Evolutionary conservation across 1,139 yeast genomes (phyloP), one percentile per base, ranked within the genome.

Genomic region (Kluyveromyces sp.): DNA sequence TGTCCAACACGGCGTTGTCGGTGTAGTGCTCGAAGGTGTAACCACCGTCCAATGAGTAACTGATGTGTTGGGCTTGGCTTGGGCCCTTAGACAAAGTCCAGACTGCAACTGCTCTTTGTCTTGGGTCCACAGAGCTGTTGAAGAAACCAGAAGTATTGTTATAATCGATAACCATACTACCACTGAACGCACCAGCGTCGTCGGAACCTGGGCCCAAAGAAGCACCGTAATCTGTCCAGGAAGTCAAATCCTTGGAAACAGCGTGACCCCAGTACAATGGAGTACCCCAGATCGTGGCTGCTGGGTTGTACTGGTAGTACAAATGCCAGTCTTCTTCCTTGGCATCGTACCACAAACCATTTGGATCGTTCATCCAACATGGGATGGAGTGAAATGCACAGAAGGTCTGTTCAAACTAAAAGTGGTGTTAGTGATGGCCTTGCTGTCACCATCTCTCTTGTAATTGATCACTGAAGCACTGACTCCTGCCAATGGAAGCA

Each of bases 241-340:
- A 51, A 3, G 58, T 47, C 48, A 68, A 54, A 52, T 69, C 70
- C 4, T 55, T 51, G 4, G 70, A 64, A 7, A 63, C 58, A 5
- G 70, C 65, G 45, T 67, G 72, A 3, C 72, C 72, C 72, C 72
- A 68, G 44, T 55, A 59, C 34, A 60, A 41, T 38, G 65, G 68
- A 25, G 48, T 40, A 2, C 61, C 67, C 54, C 68, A 64, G 10
- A 53, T 48, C 3, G 61, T 54, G 29, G 45, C 59, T 37, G 59
- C 54, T 4, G 70, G 69, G 46, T 66, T 60, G 56, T 58, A 60
- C 51, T 69, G 73, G 52, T 55, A 69, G 54, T 67, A 69, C 44
- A 62, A 34, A 46, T 69, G 72, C 53, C 54, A 60, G n/a, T 52
- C 7, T 8, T 53, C 48, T 25, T 56, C 56, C 36, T 50, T 51